A percentile compares a stretch with the other conserved stretches of the same genome.
Evolutionary conservation across 345 rosid genomes (phyloP).

Genomic region (Populus alba): DNA sequence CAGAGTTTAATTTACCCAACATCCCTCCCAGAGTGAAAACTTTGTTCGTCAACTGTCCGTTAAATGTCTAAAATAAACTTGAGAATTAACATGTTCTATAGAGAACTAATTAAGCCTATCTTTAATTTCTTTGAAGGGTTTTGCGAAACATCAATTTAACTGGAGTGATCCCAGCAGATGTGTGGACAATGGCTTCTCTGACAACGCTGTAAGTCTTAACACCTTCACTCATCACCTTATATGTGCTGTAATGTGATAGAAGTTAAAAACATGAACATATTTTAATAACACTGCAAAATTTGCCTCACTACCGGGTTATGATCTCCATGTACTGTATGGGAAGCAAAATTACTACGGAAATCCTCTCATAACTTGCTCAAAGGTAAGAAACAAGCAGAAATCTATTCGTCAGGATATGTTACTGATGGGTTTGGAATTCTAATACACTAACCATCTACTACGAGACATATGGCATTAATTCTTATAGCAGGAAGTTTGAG

Average conservation of each 20-base stretch:
- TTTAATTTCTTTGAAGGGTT: neutral
- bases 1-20: neutral
- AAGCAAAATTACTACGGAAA: too few relatives aligned
- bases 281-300: too few relatives aligned
- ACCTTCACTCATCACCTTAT: neutral
- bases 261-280: too few relatives aligned
- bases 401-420: too few relatives aligned
- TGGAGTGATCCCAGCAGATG: neutral
- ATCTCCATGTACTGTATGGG: too few relatives aligned
- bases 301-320: too few relatives aligned
- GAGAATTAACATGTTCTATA: neutral
- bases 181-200: neutral
- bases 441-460: too few relatives aligned
- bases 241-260: neutral
- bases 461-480: too few relatives aligned
- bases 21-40: neutral
- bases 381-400: too few relatives aligned
- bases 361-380: too few relatives aligned
- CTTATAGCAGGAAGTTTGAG: too few relatives aligned
- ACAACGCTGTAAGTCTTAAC: neutral
- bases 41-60: neutral
- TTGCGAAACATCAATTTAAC: neutral
- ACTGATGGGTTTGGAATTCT: neutral
- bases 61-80: neutral
- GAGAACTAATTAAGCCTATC: neutral